Evolutionary conservation across 345 rosid species (phyloP).

Genomic region (Pistacia integerrima): DNA sequence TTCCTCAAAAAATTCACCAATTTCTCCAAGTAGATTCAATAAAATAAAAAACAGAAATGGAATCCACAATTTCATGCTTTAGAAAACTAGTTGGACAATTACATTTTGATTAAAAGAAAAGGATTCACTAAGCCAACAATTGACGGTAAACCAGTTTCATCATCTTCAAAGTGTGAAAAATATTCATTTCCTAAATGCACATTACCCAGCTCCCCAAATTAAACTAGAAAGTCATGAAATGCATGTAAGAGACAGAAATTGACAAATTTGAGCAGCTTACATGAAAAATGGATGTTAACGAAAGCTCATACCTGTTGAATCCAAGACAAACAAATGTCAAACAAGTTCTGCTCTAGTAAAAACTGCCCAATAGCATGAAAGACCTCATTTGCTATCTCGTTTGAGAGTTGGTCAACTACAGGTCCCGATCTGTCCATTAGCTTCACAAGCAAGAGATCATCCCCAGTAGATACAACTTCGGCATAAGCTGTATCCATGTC

Average conservation of each 20-base stretch:
- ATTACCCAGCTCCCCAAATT: neutral
- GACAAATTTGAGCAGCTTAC: slow-evolving; percentile 7
- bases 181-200: neutral
- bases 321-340: slow-evolving; percentile 92
- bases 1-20: neutral
- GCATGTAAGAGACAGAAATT: neutral
- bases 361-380: slow-evolving; percentile 74
- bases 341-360: slow-evolving; percentile 73
- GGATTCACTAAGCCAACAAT: neutral
- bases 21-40: neutral
- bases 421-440: slow-evolving; percentile 97
- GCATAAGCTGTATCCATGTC: slow-evolving; percentile 90
- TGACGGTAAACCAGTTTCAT: neutral
- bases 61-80: neutral
- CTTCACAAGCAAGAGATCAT: slow-evolving; percentile 87
- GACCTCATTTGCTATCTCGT: slow-evolving; percentile 75
- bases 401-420: slow-evolving; percentile 80
- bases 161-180: neutral
- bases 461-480: slow-evolving; percentile 75
- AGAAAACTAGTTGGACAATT: neutral
- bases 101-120: neutral
- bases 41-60: neutral
- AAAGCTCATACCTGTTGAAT: slow-evolving; percentile 75
- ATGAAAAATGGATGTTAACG: neutral
- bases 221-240: neutral